These are phyloP conservation scores for Lanmaoa rubissima DNA, from an alignment of 768 basidiomycete species.

Conservation along the genomic window DNA sequence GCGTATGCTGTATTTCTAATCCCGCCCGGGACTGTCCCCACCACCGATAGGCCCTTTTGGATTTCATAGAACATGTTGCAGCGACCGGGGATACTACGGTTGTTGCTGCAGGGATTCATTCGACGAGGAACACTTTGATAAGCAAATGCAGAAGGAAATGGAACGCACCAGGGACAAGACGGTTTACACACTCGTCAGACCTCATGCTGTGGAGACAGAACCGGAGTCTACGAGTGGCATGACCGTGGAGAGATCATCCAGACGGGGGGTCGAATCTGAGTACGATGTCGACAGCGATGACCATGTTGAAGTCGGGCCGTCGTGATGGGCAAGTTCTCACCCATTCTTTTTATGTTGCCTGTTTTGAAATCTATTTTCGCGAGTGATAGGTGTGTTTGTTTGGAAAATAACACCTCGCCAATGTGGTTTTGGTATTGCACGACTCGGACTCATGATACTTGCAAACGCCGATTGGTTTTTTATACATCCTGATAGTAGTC, in stretches of 20 bases:
- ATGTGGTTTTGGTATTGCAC: background rate
- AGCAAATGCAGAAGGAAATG: slow-evolving; percentile 12
- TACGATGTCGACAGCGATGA: background rate
- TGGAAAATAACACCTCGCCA: background rate
- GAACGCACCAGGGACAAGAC: slow-evolving; percentile 21
- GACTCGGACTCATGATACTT: background rate
- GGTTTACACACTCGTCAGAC: slow-evolving; percentile 2
- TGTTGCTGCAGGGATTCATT: slow-evolving; percentile 17
- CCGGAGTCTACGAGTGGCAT: slow-evolving; percentile 7
- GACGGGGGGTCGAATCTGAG: background rate
- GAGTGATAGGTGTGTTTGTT: background rate
- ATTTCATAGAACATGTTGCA: slow-evolving; percentile 10
- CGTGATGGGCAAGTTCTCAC: background rate
- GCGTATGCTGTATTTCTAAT: background rate
- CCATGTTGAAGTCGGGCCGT: background rate
- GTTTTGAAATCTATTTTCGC: background rate
- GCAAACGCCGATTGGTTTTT: background rate
- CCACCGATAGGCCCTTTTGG: slow-evolving; percentile 6
- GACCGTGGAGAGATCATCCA: background rate
- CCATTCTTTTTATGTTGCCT: background rate
- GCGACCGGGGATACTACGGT: slow-evolving; percentile 17
- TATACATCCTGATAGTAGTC: background rate
- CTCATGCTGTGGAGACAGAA: slow-evolving; percentile 2
- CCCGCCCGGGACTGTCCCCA: no score
- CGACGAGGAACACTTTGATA: slow-evolving; percentile 21